phyloP scores from a whole-genome alignment of 2,329 filamentous ascomycete genomes.

The Aspergillus pseudonomiae region DNA sequence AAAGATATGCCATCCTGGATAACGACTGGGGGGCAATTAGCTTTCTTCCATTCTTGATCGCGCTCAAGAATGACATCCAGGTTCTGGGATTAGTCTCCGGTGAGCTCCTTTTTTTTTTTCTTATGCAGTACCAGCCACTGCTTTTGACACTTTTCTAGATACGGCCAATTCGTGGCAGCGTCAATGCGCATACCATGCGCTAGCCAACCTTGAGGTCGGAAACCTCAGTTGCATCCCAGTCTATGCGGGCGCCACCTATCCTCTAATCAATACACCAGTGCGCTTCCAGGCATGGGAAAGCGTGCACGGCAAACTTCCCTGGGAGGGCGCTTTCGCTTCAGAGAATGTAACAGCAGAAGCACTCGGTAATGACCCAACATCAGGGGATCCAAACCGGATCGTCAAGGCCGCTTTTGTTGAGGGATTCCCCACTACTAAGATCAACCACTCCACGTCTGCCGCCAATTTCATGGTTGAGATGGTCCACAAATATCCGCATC shows the following conservation, averaged over 20 bases:
- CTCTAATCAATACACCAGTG: conserved; percentile 50
- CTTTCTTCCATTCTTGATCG: conserved; percentile 50
- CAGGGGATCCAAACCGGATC: conserved; percentile 48
- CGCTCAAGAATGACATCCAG: conserved; percentile 49
- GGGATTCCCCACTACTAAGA: conserved; percentile 51
- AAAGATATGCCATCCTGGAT: conserved; percentile 46
- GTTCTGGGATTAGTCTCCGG: conserved; percentile 45
- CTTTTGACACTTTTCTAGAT: conserved; percentile 23
- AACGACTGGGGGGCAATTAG: conserved; percentile 51
- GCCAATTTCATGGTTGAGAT: conserved; percentile 53
- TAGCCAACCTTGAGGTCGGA: conserved; percentile 52
- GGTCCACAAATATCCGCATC: conserved; percentile 53
- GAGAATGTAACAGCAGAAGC: conserved; percentile 49
- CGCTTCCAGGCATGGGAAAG: conserved; percentile 50
- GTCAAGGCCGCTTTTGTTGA: conserved; percentile 47
- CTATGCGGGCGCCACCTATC: conserved; percentile 50
- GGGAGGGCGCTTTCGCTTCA: conserved; percentile 50
- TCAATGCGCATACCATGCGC: conserved; percentile 50
- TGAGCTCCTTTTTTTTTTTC: conserved; percentile 4
- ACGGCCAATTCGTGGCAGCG: conserved; percentile 53
- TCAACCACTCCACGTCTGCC: conserved; percentile 39
- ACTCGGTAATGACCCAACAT: conserved; percentile 49
- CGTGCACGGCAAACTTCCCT: conserved; percentile 49
- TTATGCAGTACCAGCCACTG: not conserved
- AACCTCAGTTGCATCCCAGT: conserved; percentile 54